These are phyloP conservation scores for Pseudoturritis turrita DNA, from an alignment of 345 rosid species.

Conservation along the genomic window DNA sequence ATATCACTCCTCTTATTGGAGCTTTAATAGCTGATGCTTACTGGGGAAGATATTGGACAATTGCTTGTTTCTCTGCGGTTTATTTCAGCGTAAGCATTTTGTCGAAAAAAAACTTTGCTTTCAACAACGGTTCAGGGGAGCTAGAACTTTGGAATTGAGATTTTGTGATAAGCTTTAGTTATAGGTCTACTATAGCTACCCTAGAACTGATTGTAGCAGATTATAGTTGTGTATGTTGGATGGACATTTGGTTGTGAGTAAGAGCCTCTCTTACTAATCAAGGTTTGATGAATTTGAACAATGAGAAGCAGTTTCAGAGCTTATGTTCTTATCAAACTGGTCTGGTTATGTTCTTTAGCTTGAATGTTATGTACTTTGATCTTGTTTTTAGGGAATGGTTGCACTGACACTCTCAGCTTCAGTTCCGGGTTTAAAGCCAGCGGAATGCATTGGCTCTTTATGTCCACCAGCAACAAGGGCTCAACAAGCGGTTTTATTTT, in stretches of 20 bases:
- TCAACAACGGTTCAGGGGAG: neutral
- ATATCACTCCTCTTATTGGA: conserved; percentile 53
- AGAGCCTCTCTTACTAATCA: neutral
- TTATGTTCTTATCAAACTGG: conserved; percentile 38
- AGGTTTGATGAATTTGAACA: neutral
- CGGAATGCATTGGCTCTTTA: conserved; percentile 23
- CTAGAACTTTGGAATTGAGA: neutral
- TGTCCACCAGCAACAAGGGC: conserved; percentile 33
- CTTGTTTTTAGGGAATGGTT: conserved; percentile 44
- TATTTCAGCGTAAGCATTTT: conserved; percentile 39
- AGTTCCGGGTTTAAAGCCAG: conserved; percentile 39
- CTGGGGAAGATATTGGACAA: conserved; percentile 62
- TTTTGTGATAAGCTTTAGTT: neutral
- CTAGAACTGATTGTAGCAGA: neutral
- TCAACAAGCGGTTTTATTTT: conserved; percentile 35
- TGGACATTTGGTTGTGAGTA: neutral
- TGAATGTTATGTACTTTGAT: neutral
- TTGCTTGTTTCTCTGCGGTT: conserved; percentile 48
- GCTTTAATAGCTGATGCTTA: conserved; percentile 61
- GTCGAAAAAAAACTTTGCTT: conserved; percentile 32
- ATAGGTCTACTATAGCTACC: too few relatives aligned
- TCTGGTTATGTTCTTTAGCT: conserved; percentile 45
- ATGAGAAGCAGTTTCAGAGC: neutral
- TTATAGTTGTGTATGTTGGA: neutral
- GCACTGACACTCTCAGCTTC: conserved; percentile 50